Conservation (phyloP, 1,139 yeast species). For the Kodamaea alishanica region DNA sequence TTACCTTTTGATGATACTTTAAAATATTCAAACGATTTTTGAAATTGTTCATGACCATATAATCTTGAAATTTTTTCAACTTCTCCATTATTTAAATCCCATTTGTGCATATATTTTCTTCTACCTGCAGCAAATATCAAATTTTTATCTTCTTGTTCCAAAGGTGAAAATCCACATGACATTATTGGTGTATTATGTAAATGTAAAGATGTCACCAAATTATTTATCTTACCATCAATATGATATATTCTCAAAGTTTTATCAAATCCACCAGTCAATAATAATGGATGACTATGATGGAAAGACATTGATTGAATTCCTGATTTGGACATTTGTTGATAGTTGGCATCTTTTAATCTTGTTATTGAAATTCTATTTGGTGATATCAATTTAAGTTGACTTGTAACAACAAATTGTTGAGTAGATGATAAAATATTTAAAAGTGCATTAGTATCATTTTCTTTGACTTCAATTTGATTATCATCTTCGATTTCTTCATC, state of each 20-base stretch:
- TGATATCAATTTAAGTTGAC: conserved; percentile 59
- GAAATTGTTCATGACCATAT: conserved; percentile 87
- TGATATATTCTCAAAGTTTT: conserved; percentile 82
- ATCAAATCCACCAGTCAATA: conserved; percentile 91
- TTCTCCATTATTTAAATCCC: conserved; percentile 76
- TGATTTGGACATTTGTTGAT: conserved; percentile 61
- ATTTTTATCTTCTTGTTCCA: conserved; percentile 38
- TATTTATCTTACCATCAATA: conserved; percentile 85
- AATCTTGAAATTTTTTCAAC: conserved; percentile 83
- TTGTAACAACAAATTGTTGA: conserved; percentile 50
- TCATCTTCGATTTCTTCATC: conserved; percentile 35
- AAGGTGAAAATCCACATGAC: conserved; percentile 60
- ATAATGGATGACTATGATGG: conserved; percentile 80
- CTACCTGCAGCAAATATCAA: conserved; percentile 82
- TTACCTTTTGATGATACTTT: conserved; percentile 68
- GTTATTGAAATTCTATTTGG: conserved; percentile 69
- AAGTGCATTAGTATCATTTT: conserved; percentile 53
- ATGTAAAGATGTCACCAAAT: conserved; percentile 76
- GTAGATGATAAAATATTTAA: conserved; percentile 57
- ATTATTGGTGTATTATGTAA: conserved; percentile 78
- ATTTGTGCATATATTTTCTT: conserved; percentile 84
- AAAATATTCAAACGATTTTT: conserved; percentile 84
- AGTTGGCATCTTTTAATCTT: conserved; percentile 83
- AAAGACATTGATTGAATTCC: conserved; percentile 81
- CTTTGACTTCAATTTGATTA: conserved; percentile 28